Conservation (phyloP, 2,329 filamentous ascomycete species). For the Aureobasidium sp. region DNA sequence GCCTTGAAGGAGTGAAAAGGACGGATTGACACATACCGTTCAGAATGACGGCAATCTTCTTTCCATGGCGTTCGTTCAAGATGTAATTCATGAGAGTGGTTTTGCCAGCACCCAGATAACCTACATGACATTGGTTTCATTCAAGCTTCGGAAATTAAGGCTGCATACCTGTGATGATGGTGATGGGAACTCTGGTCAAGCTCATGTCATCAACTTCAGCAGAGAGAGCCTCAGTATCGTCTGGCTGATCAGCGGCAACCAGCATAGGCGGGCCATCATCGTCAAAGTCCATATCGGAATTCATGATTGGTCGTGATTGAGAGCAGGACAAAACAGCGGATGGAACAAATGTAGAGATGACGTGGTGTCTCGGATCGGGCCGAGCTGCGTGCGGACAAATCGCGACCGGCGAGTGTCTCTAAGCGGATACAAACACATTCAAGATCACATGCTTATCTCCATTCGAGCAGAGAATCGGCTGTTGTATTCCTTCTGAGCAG, state of each 20-base stretch:
- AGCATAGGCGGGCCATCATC: constrained; percentile 57
- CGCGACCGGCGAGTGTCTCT: neutral
- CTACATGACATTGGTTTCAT: constrained; percentile 36
- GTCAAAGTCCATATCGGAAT: constrained; percentile 50
- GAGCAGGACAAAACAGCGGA: neutral
- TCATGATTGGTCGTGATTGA: neutral
- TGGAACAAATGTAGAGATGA: constrained; percentile 3
- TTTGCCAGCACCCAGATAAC: constrained; percentile 92
- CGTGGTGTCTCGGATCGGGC: neutral
- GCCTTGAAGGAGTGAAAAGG: neutral
- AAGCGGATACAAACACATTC: neutral
- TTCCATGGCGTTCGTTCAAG: constrained; percentile 86
- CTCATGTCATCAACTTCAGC: constrained; percentile 41
- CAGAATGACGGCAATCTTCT: constrained; percentile 95
- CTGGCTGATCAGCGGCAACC: constrained; percentile 40
- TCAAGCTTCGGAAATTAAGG: neutral
- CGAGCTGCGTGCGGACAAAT: neutral
- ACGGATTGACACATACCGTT: constrained; percentile 50
- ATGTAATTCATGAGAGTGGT: constrained; percentile 96
- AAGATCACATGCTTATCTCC: neutral
- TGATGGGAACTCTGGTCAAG: constrained; percentile 66
- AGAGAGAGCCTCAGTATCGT: constrained; percentile 22
- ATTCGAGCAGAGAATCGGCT: neutral
- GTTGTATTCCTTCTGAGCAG: neutral
- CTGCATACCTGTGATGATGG: constrained; percentile 65